Evolutionary conservation across 306 rosid genomes (phyloP).

Genomic region (Castanea mollissima): DNA sequence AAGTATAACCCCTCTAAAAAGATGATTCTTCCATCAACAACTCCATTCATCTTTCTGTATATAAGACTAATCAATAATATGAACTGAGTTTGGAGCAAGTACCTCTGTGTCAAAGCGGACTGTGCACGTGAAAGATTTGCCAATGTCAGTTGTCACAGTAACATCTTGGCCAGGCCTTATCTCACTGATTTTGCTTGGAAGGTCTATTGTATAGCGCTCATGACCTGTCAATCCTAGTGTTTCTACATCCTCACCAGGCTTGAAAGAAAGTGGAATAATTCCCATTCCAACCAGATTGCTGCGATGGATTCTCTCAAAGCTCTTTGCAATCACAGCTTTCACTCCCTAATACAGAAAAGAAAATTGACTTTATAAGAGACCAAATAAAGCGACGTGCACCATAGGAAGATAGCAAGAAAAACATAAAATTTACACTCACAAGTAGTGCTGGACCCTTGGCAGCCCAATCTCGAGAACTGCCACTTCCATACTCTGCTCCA

Average conservation of each 20-base stretch:
- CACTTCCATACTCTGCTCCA: constrained; percentile 44
- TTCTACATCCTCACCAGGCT: constrained; percentile 45
- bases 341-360: constrained; percentile 22
- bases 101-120: constrained; percentile 38
- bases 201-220: constrained; percentile 33
- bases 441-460: constrained; percentile 51
- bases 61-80: neutral
- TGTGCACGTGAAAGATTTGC: constrained; percentile 35
- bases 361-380: neutral
- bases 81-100: neutral
- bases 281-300: constrained; percentile 26
- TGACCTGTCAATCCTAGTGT: constrained; percentile 37
- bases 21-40: neutral
- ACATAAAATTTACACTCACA: constrained; percentile 20
- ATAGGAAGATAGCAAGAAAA: neutral
- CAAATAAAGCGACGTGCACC: neutral
- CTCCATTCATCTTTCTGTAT: neutral
- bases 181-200: constrained; percentile 26
- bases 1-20: neutral
- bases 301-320: constrained; percentile 41
- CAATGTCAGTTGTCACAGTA: constrained; percentile 25
- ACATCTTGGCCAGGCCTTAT: constrained; percentile 45
- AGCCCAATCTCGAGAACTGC: constrained; percentile 47
- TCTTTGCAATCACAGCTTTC: constrained; percentile 49
- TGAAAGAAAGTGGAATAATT: constrained; percentile 8